Base-by-base conservation (phyloP, 192 early-diverging fungal species). In the Backusella morwellensis region DNA sequence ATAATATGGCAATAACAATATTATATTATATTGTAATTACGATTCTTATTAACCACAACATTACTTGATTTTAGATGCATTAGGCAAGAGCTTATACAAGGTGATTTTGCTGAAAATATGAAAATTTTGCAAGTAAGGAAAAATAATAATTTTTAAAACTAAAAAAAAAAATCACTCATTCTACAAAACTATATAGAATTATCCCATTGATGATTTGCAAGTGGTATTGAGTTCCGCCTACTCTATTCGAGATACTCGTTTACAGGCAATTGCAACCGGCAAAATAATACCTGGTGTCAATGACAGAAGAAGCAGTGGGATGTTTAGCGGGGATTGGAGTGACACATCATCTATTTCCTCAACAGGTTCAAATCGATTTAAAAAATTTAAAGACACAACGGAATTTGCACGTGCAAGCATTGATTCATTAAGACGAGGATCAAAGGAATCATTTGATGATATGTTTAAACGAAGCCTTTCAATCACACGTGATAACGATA, bases 101-200 rank as follows among this genome's bases (percentile, higher is more conserved):
- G 88, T 2, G 81, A 86, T 63, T 92, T 94, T 80, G 86, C 86
- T 17, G 89, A 89, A 68, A 91, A 89, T 76, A 73, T 92, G 52
- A 81, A 82, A 54, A 34, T 92, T 17, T 74, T 92, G 38, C 91
- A 92, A 83, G 90, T 90, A 82, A 68, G 56, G 54, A 41, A 21
- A 52, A 42, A 36, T 14, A 26, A 21, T n/a, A 70, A n/a, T n/a
- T 47, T 42, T 34, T 2, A 11, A 59, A 56, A 26, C 19, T 21
- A 9, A 21, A 29, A 63, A 29, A 63, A 29, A 59, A 59, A 59
- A 76, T 26, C 9, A 44, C 15, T 29, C 32, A 77, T 35, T 50
- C 19, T 17, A 26, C 8, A 21, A n/a, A 8, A 54, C 17, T 32
- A n/a, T 80, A 50, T 81, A 93, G 87, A 84, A 88, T 56, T 91